Evolutionary conservation across 2,329 filamentous ascomycete genomes (phyloP), one percentile per base, ranked within the genome.

Genomic region (Xenoacremonium recifei): DNA sequence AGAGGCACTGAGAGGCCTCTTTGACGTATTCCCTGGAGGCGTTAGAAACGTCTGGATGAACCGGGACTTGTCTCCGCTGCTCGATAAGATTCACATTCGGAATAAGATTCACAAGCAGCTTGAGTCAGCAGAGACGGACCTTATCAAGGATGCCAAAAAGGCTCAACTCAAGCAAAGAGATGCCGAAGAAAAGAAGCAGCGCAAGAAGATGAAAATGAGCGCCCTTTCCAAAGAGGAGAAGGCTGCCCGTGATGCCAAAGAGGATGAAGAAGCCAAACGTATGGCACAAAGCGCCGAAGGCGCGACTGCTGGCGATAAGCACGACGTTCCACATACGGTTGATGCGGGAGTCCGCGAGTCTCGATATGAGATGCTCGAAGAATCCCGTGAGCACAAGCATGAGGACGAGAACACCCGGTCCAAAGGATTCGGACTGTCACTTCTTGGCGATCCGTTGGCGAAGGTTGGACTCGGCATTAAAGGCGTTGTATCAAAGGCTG

Each of bases 11-110:
- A 78, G 82, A 44, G 86, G 85, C 1, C 73, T 99, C 0, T 99
- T 95, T 58, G 93, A 99, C 62, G 91, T 97, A 2, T 97, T 96
- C 55, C 93, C 93, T 0, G 93, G 93, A 16, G 93, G 93, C 21
- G 85, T 99, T 59, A 82, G 89, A 45, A 97, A 97, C 54, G 87
- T 99, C 35, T 99, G 92, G 91, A 84, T 99, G 55, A 99, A 96
- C 45, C 81, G 92, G 47, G 88, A 99, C 60, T 85, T 89, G 52
- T 88, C 91, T 32, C 77, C 84, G 7, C 76, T 99, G 10, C 77
- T 88, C 35, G 85, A 91, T 47, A 97, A 97, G 62, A 86, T 97
- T 34, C 79, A 87, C 36, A 71, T 81, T 49, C 80, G 93, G 33
- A 81, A 90, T 47, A 69, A 77, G 7, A 70, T 96, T 12, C 89